phyloP scores from a whole-genome alignment of 2,329 filamentous ascomycete species.

The Colletotrichum aenigma region DNA sequence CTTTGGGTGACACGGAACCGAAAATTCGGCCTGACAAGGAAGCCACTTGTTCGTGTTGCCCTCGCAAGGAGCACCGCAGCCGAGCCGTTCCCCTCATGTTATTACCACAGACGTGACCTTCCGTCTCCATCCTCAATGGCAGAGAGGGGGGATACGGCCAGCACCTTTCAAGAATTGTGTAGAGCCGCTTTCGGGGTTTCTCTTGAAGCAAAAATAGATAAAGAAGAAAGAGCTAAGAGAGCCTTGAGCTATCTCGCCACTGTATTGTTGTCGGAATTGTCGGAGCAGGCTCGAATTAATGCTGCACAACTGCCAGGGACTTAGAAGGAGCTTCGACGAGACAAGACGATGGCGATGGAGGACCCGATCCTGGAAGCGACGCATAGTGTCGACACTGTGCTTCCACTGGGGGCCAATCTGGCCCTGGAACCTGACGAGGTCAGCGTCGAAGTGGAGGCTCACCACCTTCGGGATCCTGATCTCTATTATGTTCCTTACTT shows the following conservation, averaged over 20 bases:
- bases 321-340: background rate
- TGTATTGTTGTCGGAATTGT: background rate
- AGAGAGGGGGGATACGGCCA: background rate
- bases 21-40: background rate
- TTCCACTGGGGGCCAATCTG: background rate
- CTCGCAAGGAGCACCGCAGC: background rate
- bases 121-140: background rate
- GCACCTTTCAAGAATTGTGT: background rate
- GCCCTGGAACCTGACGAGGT: constrained; percentile 20
- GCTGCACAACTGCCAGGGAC: background rate
- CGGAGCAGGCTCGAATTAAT: background rate
- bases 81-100: background rate
- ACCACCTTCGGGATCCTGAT: background rate
- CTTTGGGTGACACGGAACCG: background rate
- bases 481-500: background rate
- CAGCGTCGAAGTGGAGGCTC: background rate
- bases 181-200: background rate
- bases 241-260: background rate
- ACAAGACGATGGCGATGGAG: constrained; percentile 4
- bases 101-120: background rate
- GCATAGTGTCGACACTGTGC: background rate
- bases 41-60: background rate
- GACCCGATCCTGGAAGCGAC: background rate
- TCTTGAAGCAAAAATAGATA: background rate
- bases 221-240: background rate